A percentile compares a stretch with the other conserved stretches of the same genome.
phyloP scores from a whole-genome alignment of 768 basidiomycete species.

The Macrolepiota fuliginosa region DNA sequence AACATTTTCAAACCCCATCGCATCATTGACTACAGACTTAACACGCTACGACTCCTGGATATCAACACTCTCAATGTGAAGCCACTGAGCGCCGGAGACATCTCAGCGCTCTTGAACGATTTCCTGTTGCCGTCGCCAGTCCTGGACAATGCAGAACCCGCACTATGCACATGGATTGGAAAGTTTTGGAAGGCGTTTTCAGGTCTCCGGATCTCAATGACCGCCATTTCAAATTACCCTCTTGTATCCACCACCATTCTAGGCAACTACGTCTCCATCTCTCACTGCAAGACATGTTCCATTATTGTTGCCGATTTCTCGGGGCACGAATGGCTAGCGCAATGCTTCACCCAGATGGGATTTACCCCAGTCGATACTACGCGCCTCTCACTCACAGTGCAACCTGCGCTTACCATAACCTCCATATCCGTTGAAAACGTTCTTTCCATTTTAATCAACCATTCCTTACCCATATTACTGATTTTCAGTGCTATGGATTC shows the following conservation, averaged over 20 bases:
- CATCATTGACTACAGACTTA: not conserved
- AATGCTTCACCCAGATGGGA: conserved; percentile 23
- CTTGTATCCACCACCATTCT: conserved; percentile 29
- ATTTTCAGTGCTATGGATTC: conserved; percentile 1
- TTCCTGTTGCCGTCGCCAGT: not conserved
- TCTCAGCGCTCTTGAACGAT: conserved; percentile 5
- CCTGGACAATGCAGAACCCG: not conserved
- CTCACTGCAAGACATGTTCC: conserved; percentile 22
- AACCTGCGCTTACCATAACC: not conserved
- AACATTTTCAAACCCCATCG: conserved; percentile 21
- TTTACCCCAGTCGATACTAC: conserved; percentile 15
- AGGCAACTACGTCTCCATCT: conserved; percentile 29
- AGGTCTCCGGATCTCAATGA: conserved; percentile 10
- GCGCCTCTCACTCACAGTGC: conserved; percentile 14
- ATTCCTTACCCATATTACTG: not conserved
- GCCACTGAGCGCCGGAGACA: not conserved
- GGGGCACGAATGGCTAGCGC: conserved; percentile 21
- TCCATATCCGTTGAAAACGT: not conserved
- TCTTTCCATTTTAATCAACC: not conserved
- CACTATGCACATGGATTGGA: conserved; percentile 22
- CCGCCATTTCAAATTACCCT: conserved; percentile 25
- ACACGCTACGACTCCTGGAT: not conserved
- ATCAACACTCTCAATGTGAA: not conserved
- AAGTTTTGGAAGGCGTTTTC: conserved; percentile 29
- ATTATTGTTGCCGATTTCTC: conserved; percentile 22